phyloP scores from a whole-genome alignment of 371 early-diverging fungal genomes.

The Dichotomocladium elegans region DNA sequence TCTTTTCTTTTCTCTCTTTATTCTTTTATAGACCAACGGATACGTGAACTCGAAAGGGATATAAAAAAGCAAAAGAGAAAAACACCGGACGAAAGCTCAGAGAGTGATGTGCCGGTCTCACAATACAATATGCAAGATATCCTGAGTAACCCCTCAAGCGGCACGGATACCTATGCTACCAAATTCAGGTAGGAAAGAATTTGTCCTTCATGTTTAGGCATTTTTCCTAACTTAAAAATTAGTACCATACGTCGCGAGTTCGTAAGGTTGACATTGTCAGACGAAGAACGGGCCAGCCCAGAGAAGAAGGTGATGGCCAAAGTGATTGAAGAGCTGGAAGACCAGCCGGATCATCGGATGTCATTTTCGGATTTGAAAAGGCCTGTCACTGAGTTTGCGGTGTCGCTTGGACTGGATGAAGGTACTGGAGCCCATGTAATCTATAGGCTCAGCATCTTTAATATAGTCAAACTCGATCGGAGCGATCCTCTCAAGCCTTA shows the following conservation, averaged over 20 bases:
- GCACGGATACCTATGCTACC: neutral
- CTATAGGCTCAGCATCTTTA: neutral
- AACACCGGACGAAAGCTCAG: neutral
- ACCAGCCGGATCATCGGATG: neutral
- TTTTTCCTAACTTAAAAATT: no score
- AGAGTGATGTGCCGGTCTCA: neutral
- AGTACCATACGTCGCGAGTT: neutral
- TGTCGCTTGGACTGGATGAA: neutral
- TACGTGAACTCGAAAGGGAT: neutral
- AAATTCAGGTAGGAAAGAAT: neutral
- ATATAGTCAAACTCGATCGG: neutral
- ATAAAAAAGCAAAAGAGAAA: neutral
- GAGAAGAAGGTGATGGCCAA: neutral
- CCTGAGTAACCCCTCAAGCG: neutral
- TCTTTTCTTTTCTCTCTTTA: no score
- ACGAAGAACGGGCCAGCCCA: neutral
- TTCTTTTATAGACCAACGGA: no score
- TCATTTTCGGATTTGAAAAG: neutral
- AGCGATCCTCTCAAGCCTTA: no score
- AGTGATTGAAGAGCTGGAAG: neutral
- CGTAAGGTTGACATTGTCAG: neutral
- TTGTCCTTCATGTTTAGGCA: neutral
- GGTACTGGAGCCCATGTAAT: neutral
- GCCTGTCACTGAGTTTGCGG: neutral
- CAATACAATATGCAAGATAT: neutral